Conservation (phyloP, 208 protist genomes). For the Crithidia thermophila region DNA sequence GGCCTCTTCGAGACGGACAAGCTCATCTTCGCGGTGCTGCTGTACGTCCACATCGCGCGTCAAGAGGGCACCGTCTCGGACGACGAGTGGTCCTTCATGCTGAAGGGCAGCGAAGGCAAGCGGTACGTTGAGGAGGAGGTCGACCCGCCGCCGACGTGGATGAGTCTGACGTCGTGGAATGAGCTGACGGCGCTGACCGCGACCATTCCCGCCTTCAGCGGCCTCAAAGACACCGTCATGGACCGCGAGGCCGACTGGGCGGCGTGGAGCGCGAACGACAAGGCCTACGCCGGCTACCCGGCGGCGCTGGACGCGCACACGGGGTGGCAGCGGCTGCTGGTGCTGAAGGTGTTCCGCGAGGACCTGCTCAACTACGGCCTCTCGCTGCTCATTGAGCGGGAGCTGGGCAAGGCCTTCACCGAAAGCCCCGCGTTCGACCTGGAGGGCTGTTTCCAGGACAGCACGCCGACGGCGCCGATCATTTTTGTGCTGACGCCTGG, state of each 20-base stretch:
- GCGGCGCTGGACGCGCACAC: conserved; percentile 35
- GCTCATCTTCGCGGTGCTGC: conserved; percentile 96
- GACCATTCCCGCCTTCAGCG: conserved; percentile 81
- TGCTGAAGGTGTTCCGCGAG: conserved; percentile 89
- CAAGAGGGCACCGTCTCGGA: conserved; percentile 66
- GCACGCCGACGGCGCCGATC: conserved; percentile 86
- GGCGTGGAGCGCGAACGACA: conserved; percentile 84
- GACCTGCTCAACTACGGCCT: conserved; percentile 93
- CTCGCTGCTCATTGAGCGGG: conserved; percentile 68
- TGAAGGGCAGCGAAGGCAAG: conserved; percentile 86
- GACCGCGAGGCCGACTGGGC: conserved; percentile 79
- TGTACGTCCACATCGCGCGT: conserved; percentile 89
- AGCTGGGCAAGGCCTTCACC: conserved; percentile 89
- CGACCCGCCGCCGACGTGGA: conserved; percentile 87
- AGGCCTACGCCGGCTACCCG: conserved; percentile 86
- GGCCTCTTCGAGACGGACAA: conserved; percentile 96
- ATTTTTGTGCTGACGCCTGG: conserved; percentile 96
- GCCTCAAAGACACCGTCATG: conserved; percentile 89
- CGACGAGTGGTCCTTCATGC: conserved; percentile 90
- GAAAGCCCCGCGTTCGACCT: conserved; percentile 92
- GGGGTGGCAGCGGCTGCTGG: conserved; percentile 86
- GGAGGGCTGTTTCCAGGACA: conserved; percentile 92
- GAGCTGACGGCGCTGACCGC: conserved; percentile 87
- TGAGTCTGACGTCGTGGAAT: conserved; percentile 92
- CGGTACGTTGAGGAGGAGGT: conserved; percentile 67